A percentile compares a stretch with the other conserved stretches of the same genome.
These are phyloP conservation scores for Colletotrichum scovillei DNA, from an alignment of 2,329 filamentous ascomycete genomes.

Conservation along the genomic window DNA sequence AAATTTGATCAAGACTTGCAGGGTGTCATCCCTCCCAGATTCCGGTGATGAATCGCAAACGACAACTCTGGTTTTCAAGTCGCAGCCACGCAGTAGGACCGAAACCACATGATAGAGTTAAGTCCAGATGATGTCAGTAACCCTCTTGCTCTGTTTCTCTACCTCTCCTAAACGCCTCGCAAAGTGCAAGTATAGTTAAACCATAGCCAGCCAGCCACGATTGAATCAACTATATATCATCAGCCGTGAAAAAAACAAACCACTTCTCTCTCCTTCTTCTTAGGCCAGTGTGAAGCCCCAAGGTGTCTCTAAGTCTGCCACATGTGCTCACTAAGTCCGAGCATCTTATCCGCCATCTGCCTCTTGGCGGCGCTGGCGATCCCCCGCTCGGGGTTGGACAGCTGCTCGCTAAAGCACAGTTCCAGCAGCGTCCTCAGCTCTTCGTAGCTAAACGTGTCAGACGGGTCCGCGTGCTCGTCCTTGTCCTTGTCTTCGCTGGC, in stretches of 20 bases:
- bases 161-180: constrained; percentile 26
- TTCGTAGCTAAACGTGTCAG: constrained; percentile 67
- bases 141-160: neutral
- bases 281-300: neutral
- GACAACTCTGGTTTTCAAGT: neutral
- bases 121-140: neutral
- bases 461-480: constrained; percentile 49
- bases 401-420: constrained; percentile 75
- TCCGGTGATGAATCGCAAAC: neutral
- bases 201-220: neutral
- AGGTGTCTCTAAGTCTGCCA: constrained; percentile 63
- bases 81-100: neutral
- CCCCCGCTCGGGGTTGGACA: constrained; percentile 75
- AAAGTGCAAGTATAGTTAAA: neutral
- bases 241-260: neutral
- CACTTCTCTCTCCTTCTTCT: neutral
- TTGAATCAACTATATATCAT: neutral
- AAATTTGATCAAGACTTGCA: neutral
- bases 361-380: constrained; percentile 75
- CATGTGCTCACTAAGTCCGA: constrained; percentile 78
- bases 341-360: constrained; percentile 76
- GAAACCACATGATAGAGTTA: neutral
- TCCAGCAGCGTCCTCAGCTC: constrained; percentile 75
- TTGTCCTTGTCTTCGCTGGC: constrained; percentile 71
- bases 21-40: neutral